Percentiles rank a stretch among this genome's conserved stretches.
These are phyloP conservation scores for Tetracladium maxilliforme DNA, from an alignment of 2,329 filamentous ascomycete genomes.

Conservation along the genomic window DNA sequence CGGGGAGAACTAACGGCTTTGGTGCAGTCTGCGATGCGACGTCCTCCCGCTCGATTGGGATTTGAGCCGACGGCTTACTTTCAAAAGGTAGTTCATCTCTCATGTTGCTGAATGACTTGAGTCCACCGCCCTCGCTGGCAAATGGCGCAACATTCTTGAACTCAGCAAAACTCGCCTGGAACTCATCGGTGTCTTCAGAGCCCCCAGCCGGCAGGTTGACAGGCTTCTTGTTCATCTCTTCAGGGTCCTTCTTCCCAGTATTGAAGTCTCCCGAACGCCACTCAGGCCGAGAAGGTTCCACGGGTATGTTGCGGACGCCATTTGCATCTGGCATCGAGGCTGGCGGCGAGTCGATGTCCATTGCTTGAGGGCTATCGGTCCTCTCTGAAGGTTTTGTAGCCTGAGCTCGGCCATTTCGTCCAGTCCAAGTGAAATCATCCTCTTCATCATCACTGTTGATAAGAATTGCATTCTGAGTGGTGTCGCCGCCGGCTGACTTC, in stretches of 20 bases:
- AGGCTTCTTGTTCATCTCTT: constrained; percentile 1
- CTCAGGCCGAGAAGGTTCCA: constrained; percentile 43
- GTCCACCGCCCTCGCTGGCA: constrained; percentile 25
- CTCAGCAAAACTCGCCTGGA: constrained; percentile 36
- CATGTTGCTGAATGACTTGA: constrained; percentile 39
- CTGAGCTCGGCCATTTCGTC: too few relatives aligned
- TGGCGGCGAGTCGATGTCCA: constrained; percentile 47
- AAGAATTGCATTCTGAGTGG: too few relatives aligned
- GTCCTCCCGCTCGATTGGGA: constrained; percentile 17
- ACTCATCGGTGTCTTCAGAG: constrained; percentile 31
- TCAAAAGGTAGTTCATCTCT: constrained; percentile 41
- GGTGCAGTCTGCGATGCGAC: constrained; percentile 13
- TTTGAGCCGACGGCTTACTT: constrained; percentile 29
- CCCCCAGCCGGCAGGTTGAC: constrained; percentile 8
- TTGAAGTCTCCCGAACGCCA: constrained; percentile 44
- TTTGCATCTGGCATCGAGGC: constrained; percentile 7
- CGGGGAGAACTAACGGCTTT: constrained; percentile 26
- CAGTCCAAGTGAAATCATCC: too few relatives aligned
- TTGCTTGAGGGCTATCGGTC: constrained; percentile 45
- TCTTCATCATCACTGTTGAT: too few relatives aligned
- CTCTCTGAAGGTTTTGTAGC: too few relatives aligned
- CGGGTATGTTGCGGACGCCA: constrained; percentile 34
- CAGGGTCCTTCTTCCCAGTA: too few relatives aligned
- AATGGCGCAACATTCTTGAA: constrained; percentile 42
- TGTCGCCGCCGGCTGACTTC: too few relatives aligned